Evolutionary conservation across 2,329 filamentous ascomycete species (phyloP), one percentile per base, ranked within the genome.

Genomic region (Neocatenulostroma microsporum): DNA sequence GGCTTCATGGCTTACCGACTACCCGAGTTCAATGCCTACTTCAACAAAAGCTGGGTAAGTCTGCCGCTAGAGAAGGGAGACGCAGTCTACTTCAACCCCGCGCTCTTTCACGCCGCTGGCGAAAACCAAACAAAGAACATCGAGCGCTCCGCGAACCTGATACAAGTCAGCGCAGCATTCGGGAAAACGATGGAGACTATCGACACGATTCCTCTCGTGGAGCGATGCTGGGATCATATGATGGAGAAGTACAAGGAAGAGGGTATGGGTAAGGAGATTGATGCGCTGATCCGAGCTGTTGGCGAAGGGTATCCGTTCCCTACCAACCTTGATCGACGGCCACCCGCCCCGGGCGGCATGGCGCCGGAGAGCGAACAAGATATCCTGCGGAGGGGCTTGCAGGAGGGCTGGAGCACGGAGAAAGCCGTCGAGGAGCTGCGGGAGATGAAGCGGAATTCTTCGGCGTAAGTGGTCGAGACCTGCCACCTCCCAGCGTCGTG

Each of bases 101-200:
- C 72, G 1, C 57, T 80, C 0, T 74, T 78, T 43, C 76, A 81
- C 50, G 76, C 76, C 1, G 77, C 77, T 0, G 77, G 77, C 0
- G 66, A 69, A 44, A 81, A 80, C 47, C 62, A 61, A 5, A 64
- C 61, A 2, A 51, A 54, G 7, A 62, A 64, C 13, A 59, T 78
- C 18, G 54, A 72, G 17, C 66, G 77, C 2, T 68, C 67, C 20
- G 76, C 74, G n/a, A 80, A 80, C 50, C 54, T 81, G 8, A 46
- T 80, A 23, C 77, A 81, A 54, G 66, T 80, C 20, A 77, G 72
- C 44, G 72, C 69, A 41, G 74, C 75, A 0, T 75, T 80, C 48
- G 76, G 76, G 0, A 78, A 77, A 50, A 63, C 76, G 0, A 82
- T 81, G 76, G 77, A 81, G 58, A 67, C 51, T 1, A 63, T 80